Base-by-base conservation (phyloP, 2,329 filamentous ascomycete genomes). In the Diaporthe ilicicola region DNA sequence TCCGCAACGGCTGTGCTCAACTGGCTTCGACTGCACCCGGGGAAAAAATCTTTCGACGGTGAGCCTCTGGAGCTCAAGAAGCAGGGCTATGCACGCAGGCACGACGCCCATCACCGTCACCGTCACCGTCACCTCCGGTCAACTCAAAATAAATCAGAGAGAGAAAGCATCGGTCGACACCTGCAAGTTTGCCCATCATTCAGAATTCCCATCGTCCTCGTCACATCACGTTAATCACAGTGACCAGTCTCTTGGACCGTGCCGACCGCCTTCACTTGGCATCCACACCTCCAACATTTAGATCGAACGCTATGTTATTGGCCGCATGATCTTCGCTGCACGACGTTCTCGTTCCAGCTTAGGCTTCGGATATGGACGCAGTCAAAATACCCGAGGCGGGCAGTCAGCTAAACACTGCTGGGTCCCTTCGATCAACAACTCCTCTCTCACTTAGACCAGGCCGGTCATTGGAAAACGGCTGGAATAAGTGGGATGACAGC, bases 261-360 rank as follows among this genome's bases (percentile, higher is more conserved):
- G 54, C 54, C 65, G 65, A 59, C 53, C 65, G 65, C 65, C 65
- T 55, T 42, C 29, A 53, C 59, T 71, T 68, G 69, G 69, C 69
- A 61, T 32, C 69, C 64, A 71, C 64, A 42, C 64, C 34, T 59
- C 48, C 27, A 54, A 53, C 56, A 17, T 34, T 65, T 44, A 72
- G 68, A 53, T 56, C 67, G 61, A 70, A 67, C 70, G 67, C 67
- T 70, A 72, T 62, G 61, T 37, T 44, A 70, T 37, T 55, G 61
- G 67, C 62, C 27, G 70, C 70, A 72, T 72, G 67, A 67, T 72
- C 67, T 70, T 50, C 70, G 54, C 64, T 67, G 67, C 67, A 67
- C 46, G 19, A 34, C 46, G 42, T 54, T 54, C 70, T 55, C 54
- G 37, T 67, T 71, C 46, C 51, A 69, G 70, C 67, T 65, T 71